Conservation (phyloP, 1,284 basidiomycete species). For the Ustilago shanxiensis region DNA sequence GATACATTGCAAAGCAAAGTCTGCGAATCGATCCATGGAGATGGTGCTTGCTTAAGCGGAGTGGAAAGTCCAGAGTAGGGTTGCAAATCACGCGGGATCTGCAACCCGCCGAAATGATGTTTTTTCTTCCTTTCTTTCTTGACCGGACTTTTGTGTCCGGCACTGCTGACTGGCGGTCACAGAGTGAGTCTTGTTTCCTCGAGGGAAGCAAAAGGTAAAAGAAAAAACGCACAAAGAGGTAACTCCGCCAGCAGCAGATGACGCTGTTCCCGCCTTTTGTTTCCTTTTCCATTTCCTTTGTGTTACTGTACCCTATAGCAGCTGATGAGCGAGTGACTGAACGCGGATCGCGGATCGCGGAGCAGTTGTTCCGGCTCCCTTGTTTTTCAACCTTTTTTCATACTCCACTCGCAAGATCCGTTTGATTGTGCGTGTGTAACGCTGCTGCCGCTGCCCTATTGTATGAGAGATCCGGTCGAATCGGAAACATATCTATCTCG, state of each 20-base stretch:
- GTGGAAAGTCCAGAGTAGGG: not conserved
- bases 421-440: too few relatives aligned
- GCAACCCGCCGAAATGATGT: not conserved
- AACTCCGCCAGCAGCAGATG: not conserved
- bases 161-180: not conserved
- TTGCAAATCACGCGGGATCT: not conserved
- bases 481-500: too few relatives aligned
- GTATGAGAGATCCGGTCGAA: not conserved
- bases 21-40: not conserved
- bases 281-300: not conserved
- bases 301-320: not conserved
- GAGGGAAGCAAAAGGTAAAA: too few relatives aligned
- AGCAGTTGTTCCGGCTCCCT: conserved; percentile 3
- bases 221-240: not conserved
- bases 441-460: not conserved
- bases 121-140: not conserved
- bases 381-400: not conserved
- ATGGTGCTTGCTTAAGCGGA: not conserved
- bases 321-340: not conserved
- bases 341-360: conserved; percentile 1
- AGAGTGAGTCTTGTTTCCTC: too few relatives aligned
- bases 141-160: not conserved
- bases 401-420: not conserved
- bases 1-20: not conserved
- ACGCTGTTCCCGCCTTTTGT: not conserved